Evolutionary conservation across 2,329 filamentous ascomycete species (phyloP), one percentile per base, ranked within the genome.

Genomic region (Fusarium sp.): DNA sequence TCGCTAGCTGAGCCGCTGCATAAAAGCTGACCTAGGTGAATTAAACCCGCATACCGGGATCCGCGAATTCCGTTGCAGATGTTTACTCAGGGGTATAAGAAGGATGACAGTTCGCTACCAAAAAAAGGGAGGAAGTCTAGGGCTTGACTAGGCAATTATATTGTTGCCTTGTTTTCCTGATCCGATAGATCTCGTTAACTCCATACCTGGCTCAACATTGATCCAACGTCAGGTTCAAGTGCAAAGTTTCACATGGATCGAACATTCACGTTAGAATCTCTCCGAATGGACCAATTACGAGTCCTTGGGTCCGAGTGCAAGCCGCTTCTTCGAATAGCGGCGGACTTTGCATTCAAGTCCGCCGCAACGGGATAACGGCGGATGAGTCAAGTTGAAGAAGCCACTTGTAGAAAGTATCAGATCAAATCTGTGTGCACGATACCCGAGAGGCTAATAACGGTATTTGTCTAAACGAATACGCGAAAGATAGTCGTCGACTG

Each of bases 301-400:
- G n/a, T n/a, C 18, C 43, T 47, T 51, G 27, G 43, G 40, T 22
- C 68, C 68, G 65, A 67, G 56, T 48, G 43, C 53, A 48, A 72
- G 58, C 40, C 59, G 43, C 30, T 29, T 47, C 32, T 24, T 30
- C 47, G 48, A 41, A 62, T 64, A 68, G 49, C 47, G 60, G 68
- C 68, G 68, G 68, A 71, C 47, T 71, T 71, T 47, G 6, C 38
- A 51, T 22, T 29, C 49, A 71, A 71, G 52, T 58, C 68, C 68
- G 68, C 61, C 56, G 46, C 43, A 49, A 58, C 32, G 32, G 56
- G 54, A 43, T 30, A 43, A 52, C 46, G 46, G 24, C 20, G 29
- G 59, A 62, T 53, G 56, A 67, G 30, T 49, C 51, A 41, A 48
- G n/a, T 15, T 63, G 44, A 29, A 46, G 18, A 13, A 29, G 18